phyloP scores from a whole-genome alignment of 371 early-diverging fungal genomes.

The Nematocida displodere region DNA sequence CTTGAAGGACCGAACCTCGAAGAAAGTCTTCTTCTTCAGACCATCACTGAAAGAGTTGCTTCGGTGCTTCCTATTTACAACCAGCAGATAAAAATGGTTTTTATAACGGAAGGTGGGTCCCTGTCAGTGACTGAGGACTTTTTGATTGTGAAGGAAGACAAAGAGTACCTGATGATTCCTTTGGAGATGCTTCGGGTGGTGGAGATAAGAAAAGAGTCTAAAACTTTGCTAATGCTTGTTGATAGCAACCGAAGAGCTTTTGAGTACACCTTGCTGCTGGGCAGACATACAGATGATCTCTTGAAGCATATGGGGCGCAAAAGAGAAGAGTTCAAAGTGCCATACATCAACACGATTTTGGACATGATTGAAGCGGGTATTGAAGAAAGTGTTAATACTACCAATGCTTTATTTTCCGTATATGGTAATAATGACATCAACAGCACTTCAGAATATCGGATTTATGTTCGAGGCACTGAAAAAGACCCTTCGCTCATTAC shows the following conservation, averaged over 20 bases:
- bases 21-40: not conserved
- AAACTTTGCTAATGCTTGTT: not conserved
- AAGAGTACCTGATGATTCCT: constrained; percentile 13
- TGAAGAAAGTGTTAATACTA: not conserved
- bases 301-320: not conserved
- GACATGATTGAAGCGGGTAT: constrained; percentile 21
- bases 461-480: not conserved
- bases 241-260: constrained; percentile 41
- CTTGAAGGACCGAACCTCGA: not conserved
- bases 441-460: constrained; percentile 15
- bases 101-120: not conserved
- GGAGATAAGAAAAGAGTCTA: constrained; percentile 12
- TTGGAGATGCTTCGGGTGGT: constrained; percentile 36
- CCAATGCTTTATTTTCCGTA: not conserved
- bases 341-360: constrained; percentile 26
- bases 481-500: not conserved
- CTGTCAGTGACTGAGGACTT: constrained; percentile 29
- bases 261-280: not conserved
- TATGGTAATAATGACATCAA: too few relatives aligned
- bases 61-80: constrained; percentile 24
- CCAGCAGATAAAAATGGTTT: constrained; percentile 11
- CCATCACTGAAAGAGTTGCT: constrained; percentile 38
- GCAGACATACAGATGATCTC: not conserved
- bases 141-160: constrained; percentile 4
- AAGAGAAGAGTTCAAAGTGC: constrained; percentile 8